Conservation (phyloP, 306 rosid genomes). For the Vachellia pachyceras region DNA sequence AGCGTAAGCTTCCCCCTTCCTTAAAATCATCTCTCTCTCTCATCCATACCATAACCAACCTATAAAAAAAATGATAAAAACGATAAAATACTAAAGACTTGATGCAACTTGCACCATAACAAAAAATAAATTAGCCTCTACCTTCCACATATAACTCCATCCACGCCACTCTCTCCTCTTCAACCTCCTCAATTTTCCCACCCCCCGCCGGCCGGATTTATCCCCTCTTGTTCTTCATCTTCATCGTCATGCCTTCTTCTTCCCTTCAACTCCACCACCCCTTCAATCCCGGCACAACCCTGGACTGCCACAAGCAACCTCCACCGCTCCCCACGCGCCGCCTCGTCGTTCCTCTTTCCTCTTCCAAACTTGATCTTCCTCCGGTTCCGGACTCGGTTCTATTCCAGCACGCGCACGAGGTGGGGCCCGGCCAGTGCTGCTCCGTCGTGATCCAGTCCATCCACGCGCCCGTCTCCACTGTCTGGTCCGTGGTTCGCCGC, state of each 20-base stretch:
- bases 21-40: constrained; percentile 39
- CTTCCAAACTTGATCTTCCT: constrained; percentile 23
- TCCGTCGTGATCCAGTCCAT: constrained; percentile 74
- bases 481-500: constrained; percentile 84
- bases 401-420: constrained; percentile 56
- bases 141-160: constrained; percentile 15
- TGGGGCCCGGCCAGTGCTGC: constrained; percentile 72
- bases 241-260: constrained; percentile 71
- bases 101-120: constrained; percentile 53
- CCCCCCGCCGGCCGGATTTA: constrained; percentile 4
- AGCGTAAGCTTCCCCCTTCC: constrained; percentile 61
- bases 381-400: constrained; percentile 49
- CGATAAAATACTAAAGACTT: constrained; percentile 25
- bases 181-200: background rate
- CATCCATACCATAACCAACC: background rate
- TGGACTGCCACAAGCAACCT: constrained; percentile 50
- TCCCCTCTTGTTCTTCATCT: background rate
- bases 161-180: background rate
- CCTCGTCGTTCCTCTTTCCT: constrained; percentile 7
- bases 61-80: background rate
- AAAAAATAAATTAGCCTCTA: background rate
- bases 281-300: constrained; percentile 47
- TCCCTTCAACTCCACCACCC: constrained; percentile 71
- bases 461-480: constrained; percentile 66
- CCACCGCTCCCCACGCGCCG: constrained; percentile 25